Percentiles rank a stretch among this genome's conserved stretches.
phyloP scores from a whole-genome alignment of 345 rosid genomes.

The Pistacia atlantica region DNA sequence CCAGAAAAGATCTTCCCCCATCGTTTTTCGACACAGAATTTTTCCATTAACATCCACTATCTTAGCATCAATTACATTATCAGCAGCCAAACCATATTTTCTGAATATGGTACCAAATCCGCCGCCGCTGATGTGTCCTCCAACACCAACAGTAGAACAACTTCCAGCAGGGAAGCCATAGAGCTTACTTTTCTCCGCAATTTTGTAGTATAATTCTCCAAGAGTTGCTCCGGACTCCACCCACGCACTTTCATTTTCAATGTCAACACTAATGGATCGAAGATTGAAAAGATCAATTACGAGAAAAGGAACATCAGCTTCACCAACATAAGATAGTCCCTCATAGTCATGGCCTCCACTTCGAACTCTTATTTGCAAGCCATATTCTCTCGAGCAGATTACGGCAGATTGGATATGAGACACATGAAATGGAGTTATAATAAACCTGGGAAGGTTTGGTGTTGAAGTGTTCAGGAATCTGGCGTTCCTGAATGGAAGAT shows the following conservation, averaged over 20 bases:
- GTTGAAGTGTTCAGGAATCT: constrained; percentile 26
- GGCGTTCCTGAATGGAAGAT: constrained; percentile 27
- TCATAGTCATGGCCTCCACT: constrained; percentile 40
- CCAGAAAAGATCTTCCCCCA: constrained; percentile 52
- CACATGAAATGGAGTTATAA: constrained; percentile 1
- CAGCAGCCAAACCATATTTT: constrained; percentile 36
- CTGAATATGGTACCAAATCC: constrained; percentile 42
- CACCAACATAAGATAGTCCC: constrained; percentile 16
- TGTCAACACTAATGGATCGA: constrained; percentile 20
- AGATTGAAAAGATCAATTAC: constrained; percentile 35
- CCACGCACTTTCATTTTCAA: constrained; percentile 30
- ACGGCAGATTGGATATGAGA: constrained; percentile 16
- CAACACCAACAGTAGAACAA: constrained; percentile 43
- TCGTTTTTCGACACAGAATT: constrained; percentile 25
- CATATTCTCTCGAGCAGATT: background rate
- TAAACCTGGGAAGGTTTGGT: constrained; percentile 7
- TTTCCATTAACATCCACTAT: constrained; percentile 35
- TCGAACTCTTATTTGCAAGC: constrained; percentile 11
- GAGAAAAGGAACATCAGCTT: constrained; percentile 29
- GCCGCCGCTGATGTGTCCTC: constrained; percentile 48
- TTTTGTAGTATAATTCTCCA: constrained; percentile 37
- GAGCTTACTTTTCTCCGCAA: constrained; percentile 25
- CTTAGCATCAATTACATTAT: constrained; percentile 35
- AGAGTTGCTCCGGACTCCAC: constrained; percentile 40
- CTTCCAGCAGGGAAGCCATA: constrained; percentile 44